Percentiles rank a stretch among this genome's conserved stretches.
These are phyloP conservation scores for Aspergillus spinulosporus DNA, from an alignment of 2,329 filamentous ascomycete species.

Conservation along the genomic window DNA sequence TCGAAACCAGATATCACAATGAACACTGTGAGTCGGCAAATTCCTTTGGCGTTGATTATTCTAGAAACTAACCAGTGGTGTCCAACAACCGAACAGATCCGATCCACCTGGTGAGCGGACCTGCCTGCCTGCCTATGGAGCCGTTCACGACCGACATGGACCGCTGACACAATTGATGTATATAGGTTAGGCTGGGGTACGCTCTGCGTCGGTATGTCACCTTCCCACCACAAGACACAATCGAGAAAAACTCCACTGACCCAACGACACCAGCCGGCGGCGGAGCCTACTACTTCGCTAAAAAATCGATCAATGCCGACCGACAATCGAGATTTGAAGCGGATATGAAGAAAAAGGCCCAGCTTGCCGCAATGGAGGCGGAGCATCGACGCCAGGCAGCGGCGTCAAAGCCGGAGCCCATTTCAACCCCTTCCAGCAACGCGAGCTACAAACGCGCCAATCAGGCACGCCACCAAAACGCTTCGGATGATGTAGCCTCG, in stretches of 20 bases:
- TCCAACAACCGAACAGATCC: slow-evolving; percentile 44
- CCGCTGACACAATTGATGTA: slow-evolving; percentile 12
- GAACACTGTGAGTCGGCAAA: slow-evolving; percentile 52
- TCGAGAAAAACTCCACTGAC: slow-evolving; percentile 10
- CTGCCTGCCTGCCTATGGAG: not conserved
- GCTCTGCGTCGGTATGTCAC: slow-evolving; percentile 69
- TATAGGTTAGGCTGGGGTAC: slow-evolving; percentile 89
- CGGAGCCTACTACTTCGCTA: slow-evolving; percentile 93
- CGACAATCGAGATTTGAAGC: slow-evolving; percentile 71
- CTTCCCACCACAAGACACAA: not conserved
- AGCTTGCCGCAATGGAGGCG: slow-evolving; percentile 38
- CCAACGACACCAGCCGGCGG: slow-evolving; percentile 65
- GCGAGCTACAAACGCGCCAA: slow-evolving; percentile 39
- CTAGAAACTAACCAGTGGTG: slow-evolving; percentile 12
- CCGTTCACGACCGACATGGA: not conserved
- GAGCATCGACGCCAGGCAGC: slow-evolving; percentile 36
- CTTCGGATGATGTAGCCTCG: slow-evolving; percentile 55
- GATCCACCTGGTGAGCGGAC: slow-evolving; percentile 58
- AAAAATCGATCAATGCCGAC: slow-evolving; percentile 89
- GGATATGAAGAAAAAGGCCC: slow-evolving; percentile 60
- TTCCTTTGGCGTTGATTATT: not conserved
- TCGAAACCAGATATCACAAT: slow-evolving; percentile 34
- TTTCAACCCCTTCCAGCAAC: slow-evolving; percentile 26
- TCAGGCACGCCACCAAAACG: slow-evolving; percentile 30
- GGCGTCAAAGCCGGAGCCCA: slow-evolving; percentile 15